Evolutionary conservation across 768 basidiomycete species (phyloP).

Genomic region (Hebeloma cylindrosporum): DNA sequence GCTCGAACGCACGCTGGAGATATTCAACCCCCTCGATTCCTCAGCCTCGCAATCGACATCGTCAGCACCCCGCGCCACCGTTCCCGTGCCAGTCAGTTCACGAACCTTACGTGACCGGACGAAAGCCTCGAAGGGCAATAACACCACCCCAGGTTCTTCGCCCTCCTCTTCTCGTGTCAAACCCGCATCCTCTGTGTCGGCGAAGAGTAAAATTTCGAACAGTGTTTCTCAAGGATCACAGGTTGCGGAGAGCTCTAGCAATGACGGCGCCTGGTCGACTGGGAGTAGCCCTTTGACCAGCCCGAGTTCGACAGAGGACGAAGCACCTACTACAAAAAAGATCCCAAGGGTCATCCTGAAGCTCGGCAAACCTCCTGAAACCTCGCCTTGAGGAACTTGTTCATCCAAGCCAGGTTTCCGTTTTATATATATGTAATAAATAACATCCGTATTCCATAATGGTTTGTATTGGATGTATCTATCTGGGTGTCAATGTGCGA

Average conservation of each 20-base stretch:
- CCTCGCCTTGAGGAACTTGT: too few species aligned
- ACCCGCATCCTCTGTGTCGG: background rate
- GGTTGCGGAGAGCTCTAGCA: slow-evolving; percentile 1
- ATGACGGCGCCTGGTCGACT: slow-evolving; percentile 10
- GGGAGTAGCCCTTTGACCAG: slow-evolving; percentile 18
- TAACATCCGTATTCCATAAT: too few species aligned
- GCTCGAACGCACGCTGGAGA: slow-evolving; percentile 55
- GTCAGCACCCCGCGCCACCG: slow-evolving; percentile 20
- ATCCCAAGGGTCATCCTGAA: slow-evolving; percentile 56
- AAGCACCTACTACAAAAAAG: slow-evolving; percentile 36
- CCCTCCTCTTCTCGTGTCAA: slow-evolving; percentile 14
- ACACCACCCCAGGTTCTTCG: slow-evolving; percentile 17
- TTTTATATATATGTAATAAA: too few species aligned
- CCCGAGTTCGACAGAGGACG: slow-evolving; percentile 16
- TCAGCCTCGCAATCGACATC: slow-evolving; percentile 20
- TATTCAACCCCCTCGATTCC: slow-evolving; percentile 47
- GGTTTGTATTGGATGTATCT: too few species aligned
- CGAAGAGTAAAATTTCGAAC: slow-evolving; percentile 7
- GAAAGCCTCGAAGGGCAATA: slow-evolving; percentile 44
- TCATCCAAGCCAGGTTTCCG: too few species aligned
- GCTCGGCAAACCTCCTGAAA: slow-evolving; percentile 48
- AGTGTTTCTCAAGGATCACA: slow-evolving; percentile 1
- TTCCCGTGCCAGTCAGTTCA: slow-evolving; percentile 35
- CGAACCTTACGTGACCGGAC: slow-evolving; percentile 55
- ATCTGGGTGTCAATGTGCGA: too few species aligned